A percentile compares a stretch with the other conserved stretches of the same genome.
Evolutionary conservation across 192 early-diverging fungal species (phyloP).

Genomic region (Gigaspora rosea): DNA sequence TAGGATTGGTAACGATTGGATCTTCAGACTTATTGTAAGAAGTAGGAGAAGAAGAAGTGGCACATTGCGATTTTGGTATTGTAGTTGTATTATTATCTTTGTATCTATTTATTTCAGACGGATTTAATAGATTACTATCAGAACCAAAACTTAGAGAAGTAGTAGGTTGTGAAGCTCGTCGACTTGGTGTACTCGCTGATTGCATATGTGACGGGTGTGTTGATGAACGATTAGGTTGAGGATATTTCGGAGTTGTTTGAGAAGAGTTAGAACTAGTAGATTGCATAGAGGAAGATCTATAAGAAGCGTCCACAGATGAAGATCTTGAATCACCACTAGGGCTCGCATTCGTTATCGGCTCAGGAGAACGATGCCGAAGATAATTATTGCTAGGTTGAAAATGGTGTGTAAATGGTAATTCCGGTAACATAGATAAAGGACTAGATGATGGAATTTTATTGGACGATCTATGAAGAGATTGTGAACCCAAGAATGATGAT

Average conservation of each 20-base stretch:
- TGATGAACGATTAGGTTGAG: neutral
- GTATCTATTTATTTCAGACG: slow-evolving; percentile 8
- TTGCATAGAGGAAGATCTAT: neutral
- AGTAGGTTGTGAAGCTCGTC: slow-evolving; percentile 20
- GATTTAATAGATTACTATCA: slow-evolving; percentile 32
- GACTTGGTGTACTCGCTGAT: neutral
- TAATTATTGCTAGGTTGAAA: slow-evolving; percentile 25
- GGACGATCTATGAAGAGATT: neutral
- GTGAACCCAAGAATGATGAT: neutral
- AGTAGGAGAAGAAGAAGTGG: slow-evolving; percentile 10
- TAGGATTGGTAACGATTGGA: neutral
- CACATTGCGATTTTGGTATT: slow-evolving; percentile 9
- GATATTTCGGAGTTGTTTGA: neutral
- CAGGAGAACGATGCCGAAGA: slow-evolving; percentile 26
- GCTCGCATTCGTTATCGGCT: slow-evolving; percentile 14
- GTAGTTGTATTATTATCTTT: neutral
- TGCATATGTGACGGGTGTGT: neutral
- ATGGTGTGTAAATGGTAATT: slow-evolving; percentile 21
- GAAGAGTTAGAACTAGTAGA: neutral
- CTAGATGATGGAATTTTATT: slow-evolving; percentile 25
- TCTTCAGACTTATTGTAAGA: neutral
- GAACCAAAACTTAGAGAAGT: slow-evolving; percentile 28
- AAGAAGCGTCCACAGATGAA: neutral
- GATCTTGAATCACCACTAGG: neutral
- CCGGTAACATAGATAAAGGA: slow-evolving; percentile 25